A percentile compares a stretch with the other conserved stretches of the same genome.
Evolutionary conservation across 768 basidiomycete genomes (phyloP).

Genomic region (Lanmaoa pseudosensibilis): DNA sequence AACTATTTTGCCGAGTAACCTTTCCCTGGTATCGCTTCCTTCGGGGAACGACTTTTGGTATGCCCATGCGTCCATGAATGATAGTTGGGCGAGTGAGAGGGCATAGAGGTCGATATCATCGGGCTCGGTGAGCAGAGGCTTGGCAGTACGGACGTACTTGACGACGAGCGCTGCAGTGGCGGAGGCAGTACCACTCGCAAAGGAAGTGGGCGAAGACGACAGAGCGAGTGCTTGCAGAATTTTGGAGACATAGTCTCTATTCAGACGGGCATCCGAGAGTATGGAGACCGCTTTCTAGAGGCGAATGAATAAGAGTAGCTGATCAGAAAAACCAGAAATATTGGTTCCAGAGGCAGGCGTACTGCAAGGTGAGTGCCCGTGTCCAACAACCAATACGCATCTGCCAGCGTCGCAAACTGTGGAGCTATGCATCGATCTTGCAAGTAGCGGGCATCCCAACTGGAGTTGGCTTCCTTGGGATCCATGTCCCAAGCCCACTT

Average conservation of each 20-base stretch:
- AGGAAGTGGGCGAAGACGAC: constrained; percentile 42
- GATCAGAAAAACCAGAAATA: background rate
- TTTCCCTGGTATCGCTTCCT: constrained; percentile 47
- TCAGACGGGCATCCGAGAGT: constrained; percentile 72
- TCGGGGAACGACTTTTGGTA: constrained; percentile 74
- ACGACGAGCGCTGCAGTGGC: constrained; percentile 49
- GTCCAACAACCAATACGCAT: constrained; percentile 85
- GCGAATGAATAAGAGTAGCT: background rate
- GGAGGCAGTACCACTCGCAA: constrained; percentile 10
- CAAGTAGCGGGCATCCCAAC: constrained; percentile 41
- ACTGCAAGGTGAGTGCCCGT: constrained; percentile 64
- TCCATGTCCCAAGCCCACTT: constrained; percentile 79
- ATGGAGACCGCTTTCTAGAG: constrained; percentile 66
- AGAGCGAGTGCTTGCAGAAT: constrained; percentile 59
- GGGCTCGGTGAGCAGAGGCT: constrained; percentile 67
- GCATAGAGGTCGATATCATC: constrained; percentile 71
- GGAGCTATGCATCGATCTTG: constrained; percentile 66
- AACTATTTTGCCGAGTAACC: constrained; percentile 58
- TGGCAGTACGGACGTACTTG: constrained; percentile 73
- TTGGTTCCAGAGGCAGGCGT: constrained; percentile 23
- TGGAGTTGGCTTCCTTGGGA: constrained; percentile 41
- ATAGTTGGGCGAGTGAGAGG: constrained; percentile 63
- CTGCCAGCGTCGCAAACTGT: constrained; percentile 72
- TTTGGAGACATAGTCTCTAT: constrained; percentile 76
- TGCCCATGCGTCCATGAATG: constrained; percentile 71